Conservation (phyloP, 2,329 filamentous ascomycete species). For the Colletotrichum chrysophilum region DNA sequence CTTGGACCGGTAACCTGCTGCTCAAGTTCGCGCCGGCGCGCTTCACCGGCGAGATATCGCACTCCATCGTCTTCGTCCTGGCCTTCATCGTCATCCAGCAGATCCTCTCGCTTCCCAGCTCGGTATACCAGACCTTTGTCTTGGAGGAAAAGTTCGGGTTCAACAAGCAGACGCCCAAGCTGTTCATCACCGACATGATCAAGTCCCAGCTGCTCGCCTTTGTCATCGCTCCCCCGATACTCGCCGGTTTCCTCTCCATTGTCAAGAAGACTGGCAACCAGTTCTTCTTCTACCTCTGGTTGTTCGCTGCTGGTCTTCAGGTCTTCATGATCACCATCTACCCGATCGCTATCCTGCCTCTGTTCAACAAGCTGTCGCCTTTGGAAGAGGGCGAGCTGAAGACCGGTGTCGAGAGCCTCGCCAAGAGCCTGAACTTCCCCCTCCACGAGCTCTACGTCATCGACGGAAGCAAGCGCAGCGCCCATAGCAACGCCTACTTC, state of each 20-base stretch:
- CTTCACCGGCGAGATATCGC: constrained; percentile 91
- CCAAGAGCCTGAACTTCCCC: constrained; percentile 85
- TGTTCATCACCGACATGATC: constrained; percentile 89
- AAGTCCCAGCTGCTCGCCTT: constrained; percentile 87
- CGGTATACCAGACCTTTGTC: constrained; percentile 93
- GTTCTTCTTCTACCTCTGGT: constrained; percentile 98
- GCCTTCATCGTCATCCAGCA: constrained; percentile 84
- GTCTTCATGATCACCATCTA: constrained; percentile 96
- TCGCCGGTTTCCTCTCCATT: constrained; percentile 91
- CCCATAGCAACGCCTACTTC: constrained; percentile 93
- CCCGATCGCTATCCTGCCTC: constrained; percentile 88
- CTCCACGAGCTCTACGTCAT: constrained; percentile 94
- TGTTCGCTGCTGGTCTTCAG: constrained; percentile 88
- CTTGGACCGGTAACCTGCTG: constrained; percentile 76
- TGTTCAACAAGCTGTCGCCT: constrained; percentile 98
- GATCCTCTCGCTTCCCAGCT: constrained; percentile 77
- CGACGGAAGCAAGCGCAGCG: constrained; percentile 85
- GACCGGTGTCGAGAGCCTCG: constrained; percentile 83
- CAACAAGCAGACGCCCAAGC: constrained; percentile 93
- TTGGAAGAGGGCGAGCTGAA: constrained; percentile 88
- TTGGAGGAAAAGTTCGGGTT: constrained; percentile 97
- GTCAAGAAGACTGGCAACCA: constrained; percentile 90
- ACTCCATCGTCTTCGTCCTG: constrained; percentile 92
- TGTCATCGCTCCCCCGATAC: constrained; percentile 82
- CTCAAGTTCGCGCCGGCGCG: constrained; percentile 75